phyloP scores from a whole-genome alignment of 306 rosid genomes.

The Pyrus betulifolia region DNA sequence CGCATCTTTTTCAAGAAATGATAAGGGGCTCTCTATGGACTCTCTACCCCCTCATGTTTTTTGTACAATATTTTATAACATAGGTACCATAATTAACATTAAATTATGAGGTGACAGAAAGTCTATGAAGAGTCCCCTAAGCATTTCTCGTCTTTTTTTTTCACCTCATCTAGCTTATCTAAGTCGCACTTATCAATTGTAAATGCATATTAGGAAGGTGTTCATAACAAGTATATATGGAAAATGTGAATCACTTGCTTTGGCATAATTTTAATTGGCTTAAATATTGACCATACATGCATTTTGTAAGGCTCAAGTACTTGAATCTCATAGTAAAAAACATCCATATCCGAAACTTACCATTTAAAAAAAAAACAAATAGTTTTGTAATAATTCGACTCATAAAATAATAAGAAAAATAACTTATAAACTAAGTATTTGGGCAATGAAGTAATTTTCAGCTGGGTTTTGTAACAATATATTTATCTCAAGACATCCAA shows the following conservation, averaged over 20 bases:
- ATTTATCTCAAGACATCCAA: constrained; percentile 12
- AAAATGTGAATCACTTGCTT: not conserved
- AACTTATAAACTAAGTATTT: not conserved
- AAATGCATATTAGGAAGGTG: no score
- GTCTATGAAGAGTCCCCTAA: no score
- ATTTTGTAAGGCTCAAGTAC: not conserved
- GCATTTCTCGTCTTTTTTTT: not conserved
- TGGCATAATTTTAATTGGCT: not conserved
- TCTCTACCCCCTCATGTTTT: no score
- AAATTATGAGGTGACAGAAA: no score
- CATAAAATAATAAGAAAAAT: not conserved
- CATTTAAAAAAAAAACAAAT: not conserved
- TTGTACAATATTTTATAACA: no score
- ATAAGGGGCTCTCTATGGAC: no score
- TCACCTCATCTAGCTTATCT: not conserved
- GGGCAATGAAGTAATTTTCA: constrained; percentile 9
- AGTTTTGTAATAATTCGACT: not conserved
- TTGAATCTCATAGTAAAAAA: not conserved
- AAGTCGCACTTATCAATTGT: not conserved
- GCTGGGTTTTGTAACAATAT: constrained; percentile 5
- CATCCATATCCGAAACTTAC: not conserved
- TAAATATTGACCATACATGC: not conserved
- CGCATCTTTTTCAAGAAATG: no score
- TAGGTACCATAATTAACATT: no score
- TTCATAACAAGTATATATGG: not conserved